Conservation (phyloP, 331 rosid genomes). For the Quercus tomentella region DNA sequence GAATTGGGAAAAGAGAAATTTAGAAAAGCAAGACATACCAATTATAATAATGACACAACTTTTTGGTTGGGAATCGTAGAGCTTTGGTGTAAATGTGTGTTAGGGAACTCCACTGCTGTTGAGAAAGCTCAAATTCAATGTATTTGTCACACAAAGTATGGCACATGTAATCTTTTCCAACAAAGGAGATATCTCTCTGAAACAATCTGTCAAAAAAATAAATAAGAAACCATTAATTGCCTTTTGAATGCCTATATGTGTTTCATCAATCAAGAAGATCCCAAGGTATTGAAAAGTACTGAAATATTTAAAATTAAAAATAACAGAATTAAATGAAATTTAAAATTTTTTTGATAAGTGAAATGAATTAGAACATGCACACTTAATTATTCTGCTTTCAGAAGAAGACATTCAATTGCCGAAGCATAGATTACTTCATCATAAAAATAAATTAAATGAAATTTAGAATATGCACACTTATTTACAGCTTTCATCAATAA, state of each 20-base stretch:
- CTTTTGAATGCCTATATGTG: neutral
- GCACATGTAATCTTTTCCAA: conserved; percentile 81
- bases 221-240: conserved; percentile 16
- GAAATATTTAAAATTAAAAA: neutral
- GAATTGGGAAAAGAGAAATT: neutral
- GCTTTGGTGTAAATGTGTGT: conserved; percentile 75
- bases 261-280: conserved; percentile 11
- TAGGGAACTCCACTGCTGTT: conserved; percentile 66
- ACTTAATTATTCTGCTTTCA: neutral
- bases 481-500: neutral
- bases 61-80: conserved; percentile 82
- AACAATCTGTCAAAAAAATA: conserved; percentile 52
- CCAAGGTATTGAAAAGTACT: conserved; percentile 9
- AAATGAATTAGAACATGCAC: too few relatives aligned
- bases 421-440: neutral
- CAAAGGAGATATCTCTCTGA: conserved; percentile 70
- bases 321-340: too few relatives aligned
- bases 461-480: too few relatives aligned
- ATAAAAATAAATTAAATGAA: neutral
- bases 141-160: conserved; percentile 83
- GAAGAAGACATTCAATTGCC: neutral
- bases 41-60: conserved; percentile 57
- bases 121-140: conserved; percentile 80
- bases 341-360: too few relatives aligned
- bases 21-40: conserved; percentile 40